Base-by-base conservation (phyloP, 2,329 filamentous ascomycete genomes). In the Monilinia fructigena region DNA sequence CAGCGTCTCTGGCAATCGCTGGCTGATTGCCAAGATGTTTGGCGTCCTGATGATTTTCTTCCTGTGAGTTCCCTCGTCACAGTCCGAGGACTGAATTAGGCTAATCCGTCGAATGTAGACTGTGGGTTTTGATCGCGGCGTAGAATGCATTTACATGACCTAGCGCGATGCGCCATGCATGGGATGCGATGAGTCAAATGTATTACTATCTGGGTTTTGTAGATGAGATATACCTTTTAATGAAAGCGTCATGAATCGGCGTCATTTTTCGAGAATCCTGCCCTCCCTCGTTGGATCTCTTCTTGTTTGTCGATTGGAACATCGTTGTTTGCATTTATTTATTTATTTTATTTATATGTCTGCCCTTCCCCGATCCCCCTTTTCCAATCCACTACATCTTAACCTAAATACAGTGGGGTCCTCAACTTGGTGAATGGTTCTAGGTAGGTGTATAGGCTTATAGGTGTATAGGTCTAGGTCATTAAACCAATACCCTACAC, bases 11-110 rank as follows among this genome's bases (percentile, higher is more conserved):
- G 92, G 93, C 69, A 99, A 99, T 80, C 85, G 95, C 70, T 98
- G 94, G 95, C 81, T 99, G 70, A 89, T 98, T 73, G 93, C 93
- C 54, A 91, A 90, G 81, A 90, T 91, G 88, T 90, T 90, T 78
- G 88, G 94, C 68, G 92, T 97, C 60, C 79, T 98, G 73, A 97
- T 97, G 93, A 93, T 96, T 77, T 96, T 94, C 85, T 92, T 90
- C 81, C 80, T 91, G 81, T 85, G 68, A 80, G 82, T 80, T 45
- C 47, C 52, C 18, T 20, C n/a, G 31, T 35, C 16, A 28, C 35
- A n/a, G 11, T 3, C 20, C n/a, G 18, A 7, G 18, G 26, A 16
- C 11, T 3, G 61, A 35, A 31, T 10, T 26, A 47, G 5, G 23
- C 62, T 63, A 66, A 65, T 23, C 45, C 35, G 11, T 50, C 62